Percentiles rank a stretch among this genome's conserved stretches.
Conservation (phyloP, 441 rosid species). For the Gossypium trilobum region DNA sequence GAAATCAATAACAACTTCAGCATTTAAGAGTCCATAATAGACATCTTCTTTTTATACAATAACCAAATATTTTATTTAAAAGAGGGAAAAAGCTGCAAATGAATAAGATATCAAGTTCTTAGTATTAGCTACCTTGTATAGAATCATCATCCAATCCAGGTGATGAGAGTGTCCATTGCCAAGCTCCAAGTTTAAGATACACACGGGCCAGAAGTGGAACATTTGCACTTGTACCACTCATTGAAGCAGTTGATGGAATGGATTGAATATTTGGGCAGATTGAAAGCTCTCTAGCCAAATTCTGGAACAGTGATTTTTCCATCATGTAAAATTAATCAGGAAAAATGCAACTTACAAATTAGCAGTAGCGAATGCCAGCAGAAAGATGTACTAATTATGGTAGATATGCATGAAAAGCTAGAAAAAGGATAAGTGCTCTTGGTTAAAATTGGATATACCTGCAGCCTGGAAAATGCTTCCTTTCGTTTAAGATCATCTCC, state of each 20-base stretch:
- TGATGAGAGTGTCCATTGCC: slow-evolving; percentile 83
- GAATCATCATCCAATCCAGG: slow-evolving; percentile 85
- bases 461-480: slow-evolving; percentile 83
- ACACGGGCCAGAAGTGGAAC: slow-evolving; percentile 84
- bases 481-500: slow-evolving; percentile 95
- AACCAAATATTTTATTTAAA: not conserved
- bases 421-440: not conserved
- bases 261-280: slow-evolving; percentile 49
- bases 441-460: slow-evolving; percentile 39
- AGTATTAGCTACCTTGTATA: slow-evolving; percentile 55
- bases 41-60: not conserved
- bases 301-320: slow-evolving; percentile 32
- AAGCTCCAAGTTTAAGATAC: slow-evolving; percentile 74
- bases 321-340: slow-evolving; percentile 10
- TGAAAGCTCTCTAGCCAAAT: slow-evolving; percentile 72
- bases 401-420: not conserved
- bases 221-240: slow-evolving; percentile 41
- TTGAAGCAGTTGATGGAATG: slow-evolving; percentile 38
- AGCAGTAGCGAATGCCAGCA: slow-evolving; percentile 2
- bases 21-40: not conserved
- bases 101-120: not conserved
- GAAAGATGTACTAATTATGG: not conserved
- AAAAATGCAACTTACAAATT: not conserved
- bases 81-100: not conserved
- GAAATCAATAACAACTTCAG: slow-evolving; percentile 14